Evolutionary conservation across 768 basidiomycete species (phyloP), one percentile per base, ranked within the genome.

Genomic region (Gymnopilus dilepis): DNA sequence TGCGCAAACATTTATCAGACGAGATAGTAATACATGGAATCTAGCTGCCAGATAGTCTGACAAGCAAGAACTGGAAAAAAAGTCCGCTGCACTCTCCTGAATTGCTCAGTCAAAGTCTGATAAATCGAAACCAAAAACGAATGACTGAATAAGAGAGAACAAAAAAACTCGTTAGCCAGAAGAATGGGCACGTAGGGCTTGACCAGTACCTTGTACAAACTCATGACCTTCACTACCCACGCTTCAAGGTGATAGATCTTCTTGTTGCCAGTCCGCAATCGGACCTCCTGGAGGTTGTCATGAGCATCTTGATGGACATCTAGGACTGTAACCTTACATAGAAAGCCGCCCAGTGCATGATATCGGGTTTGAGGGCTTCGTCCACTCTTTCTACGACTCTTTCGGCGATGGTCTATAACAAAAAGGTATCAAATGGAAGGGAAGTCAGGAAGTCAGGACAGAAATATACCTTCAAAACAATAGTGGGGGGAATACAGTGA

Each of bases 291-390:
- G 3, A 26, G 37, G 34, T 56, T 59, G 58, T 37, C 38, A 51
- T 58, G 56, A 53, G 56, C 33, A 34, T 11, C 6, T 19, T 42
- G 19, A 53, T 33, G 52, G 40, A 43, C 51, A 38, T 19, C 21
- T 11, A 30, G 19, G 37, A 13, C 15, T 37, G n/a, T 30, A 13
- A 7, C 31, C 92, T 63, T 70, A 95, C 95, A 73, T 98, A 98
- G 72, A 97, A 90, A 22, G 97, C 95, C 3, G 97, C 94, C 96
- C 96, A 99, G 71, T 97, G 95, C 82, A 98, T 92, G 67, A 99
- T 88, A 67, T 98, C 95, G 0, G 90, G 86, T 76, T 96, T 97
- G 59, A 99, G 72, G 53, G 82, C 82, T 72, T 98, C 95, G 73
- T 99, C 96, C 4, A 97, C 92, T 62, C 86, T 85, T 47, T 94